A percentile compares a stretch with the other conserved stretches of the same genome.
Evolutionary conservation across 2,329 filamentous ascomycete species (phyloP).

Genomic region (Neocucurbitaria cava): DNA sequence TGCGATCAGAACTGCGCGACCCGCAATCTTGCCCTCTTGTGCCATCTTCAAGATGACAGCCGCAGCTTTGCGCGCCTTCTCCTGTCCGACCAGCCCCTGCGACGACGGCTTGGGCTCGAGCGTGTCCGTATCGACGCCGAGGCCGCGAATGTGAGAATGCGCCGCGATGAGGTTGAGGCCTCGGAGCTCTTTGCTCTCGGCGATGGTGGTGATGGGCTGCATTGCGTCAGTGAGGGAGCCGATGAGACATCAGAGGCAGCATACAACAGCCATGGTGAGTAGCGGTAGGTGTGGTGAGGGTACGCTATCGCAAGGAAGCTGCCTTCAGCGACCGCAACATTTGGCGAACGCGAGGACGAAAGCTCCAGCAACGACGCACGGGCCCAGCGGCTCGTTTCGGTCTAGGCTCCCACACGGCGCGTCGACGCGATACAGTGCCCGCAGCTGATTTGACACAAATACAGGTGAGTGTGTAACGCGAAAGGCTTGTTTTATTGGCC

Average conservation of each 20-base stretch:
- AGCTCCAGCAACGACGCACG: conserved; percentile 17
- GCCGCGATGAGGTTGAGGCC: conserved; percentile 97
- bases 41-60: conserved; percentile 98
- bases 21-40: conserved; percentile 97
- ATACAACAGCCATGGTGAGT: conserved; percentile 42
- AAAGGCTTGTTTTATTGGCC: not conserved
- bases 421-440: not conserved
- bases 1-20: conserved; percentile 90
- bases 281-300: conserved; percentile 3
- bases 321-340: conserved; percentile 19
- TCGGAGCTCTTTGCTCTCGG: conserved; percentile 93
- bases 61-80: conserved; percentile 94
- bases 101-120: conserved; percentile 85
- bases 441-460: not conserved
- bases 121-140: conserved; percentile 90
- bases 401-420: not conserved
- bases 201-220: conserved; percentile 75
- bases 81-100: conserved; percentile 93
- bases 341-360: conserved; percentile 23
- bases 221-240: conserved; percentile 17
- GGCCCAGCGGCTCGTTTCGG: not conserved
- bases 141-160: conserved; percentile 95
- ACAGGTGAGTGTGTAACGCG: not conserved
- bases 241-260: conserved; percentile 5
- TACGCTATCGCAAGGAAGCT: not conserved